Evolutionary conservation across 2,329 filamentous ascomycete species (phyloP), one percentile per base, ranked within the genome.

Genomic region (Thielaviopsis euricoi): DNA sequence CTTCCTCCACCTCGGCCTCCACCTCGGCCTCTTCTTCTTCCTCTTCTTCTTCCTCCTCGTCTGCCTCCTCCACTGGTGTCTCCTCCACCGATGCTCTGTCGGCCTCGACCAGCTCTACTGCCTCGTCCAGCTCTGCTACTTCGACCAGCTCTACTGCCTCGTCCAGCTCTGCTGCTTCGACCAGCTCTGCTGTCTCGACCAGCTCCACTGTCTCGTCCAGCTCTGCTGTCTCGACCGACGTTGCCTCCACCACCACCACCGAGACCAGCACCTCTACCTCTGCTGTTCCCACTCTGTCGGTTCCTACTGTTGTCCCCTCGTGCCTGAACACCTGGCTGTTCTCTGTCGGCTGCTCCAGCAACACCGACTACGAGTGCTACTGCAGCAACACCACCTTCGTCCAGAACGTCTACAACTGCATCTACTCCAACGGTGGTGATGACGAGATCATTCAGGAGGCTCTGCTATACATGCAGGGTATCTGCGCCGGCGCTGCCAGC

Each of bases 241-340:
- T 33, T 10, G 29, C 29, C 60, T 61, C 60, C 58, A 63, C 64
- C 22, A 64, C 64, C 22, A 64, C 67, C 58, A 69, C 70, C 25
- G 63, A 66, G 62, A 70, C 67, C 62, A 67, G 65, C 40, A 65
- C 65, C 40, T 64, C 63, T 59, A 62, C 64, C 40, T 61, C 62
- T 46, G 55, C 64, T 60, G 63, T 53, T 22, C 53, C 59, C 67
- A 74, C 75, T 40, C 71, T 77, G 49, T 73, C 75, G 59, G 81
- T 82, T 72, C 89, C 89, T 59, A 72, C 76, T 25, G 79, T 90
- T 53, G 84, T 96, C 54, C 90, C 91, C 62, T 82, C 82, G 67
- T 97, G 91, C 76, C 75, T 97, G 73, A 93, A 91, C 80, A 94
- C 89, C 66, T 96, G 89, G 87, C 73, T 95, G 66, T 79, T 81